Percentiles rank a stretch among this genome's conserved stretches.
phyloP scores from a whole-genome alignment of 441 rosid species.

The Croton laevigatus region DNA sequence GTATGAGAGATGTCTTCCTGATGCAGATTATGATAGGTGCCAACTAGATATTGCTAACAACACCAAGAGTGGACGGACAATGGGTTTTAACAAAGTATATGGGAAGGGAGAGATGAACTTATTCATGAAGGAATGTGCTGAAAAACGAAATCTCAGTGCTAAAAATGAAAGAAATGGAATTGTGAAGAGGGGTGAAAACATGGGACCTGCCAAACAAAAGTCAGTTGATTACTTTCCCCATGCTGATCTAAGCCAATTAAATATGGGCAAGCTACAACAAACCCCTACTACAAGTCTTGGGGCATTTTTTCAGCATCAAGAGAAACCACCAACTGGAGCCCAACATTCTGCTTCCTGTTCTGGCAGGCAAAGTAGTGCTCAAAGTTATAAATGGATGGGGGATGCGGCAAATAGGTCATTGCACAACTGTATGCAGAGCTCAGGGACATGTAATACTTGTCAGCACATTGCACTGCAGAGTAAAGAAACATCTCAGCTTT shows the following conservation, averaged over 20 bases:
- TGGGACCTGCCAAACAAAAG: constrained; percentile 34
- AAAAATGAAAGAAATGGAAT: constrained; percentile 42
- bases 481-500: constrained; percentile 41
- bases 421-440: constrained; percentile 32
- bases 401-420: constrained; percentile 39
- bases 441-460: constrained; percentile 45
- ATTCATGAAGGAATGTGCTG: constrained; percentile 38
- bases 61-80: constrained; percentile 31
- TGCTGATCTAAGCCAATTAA: constrained; percentile 23
- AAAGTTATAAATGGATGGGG: constrained; percentile 45
- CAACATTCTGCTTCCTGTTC: constrained; percentile 45
- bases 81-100: constrained; percentile 46
- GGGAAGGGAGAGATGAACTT: constrained; percentile 37
- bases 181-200: constrained; percentile 29
- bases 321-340: constrained; percentile 38
- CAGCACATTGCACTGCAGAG: constrained; percentile 46
- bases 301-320: constrained; percentile 37
- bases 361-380: constrained; percentile 33
- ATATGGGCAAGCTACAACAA: constrained; percentile 38
- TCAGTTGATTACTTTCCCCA: constrained; percentile 45
- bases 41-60: constrained; percentile 31
- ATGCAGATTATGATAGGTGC: constrained; percentile 49
- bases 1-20: constrained; percentile 84
- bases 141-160: constrained; percentile 35
- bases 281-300: constrained; percentile 33